Evolutionary conservation across 2,329 filamentous ascomycete genomes (phyloP).

Genomic region (Rasamsonia emersonii): DNA sequence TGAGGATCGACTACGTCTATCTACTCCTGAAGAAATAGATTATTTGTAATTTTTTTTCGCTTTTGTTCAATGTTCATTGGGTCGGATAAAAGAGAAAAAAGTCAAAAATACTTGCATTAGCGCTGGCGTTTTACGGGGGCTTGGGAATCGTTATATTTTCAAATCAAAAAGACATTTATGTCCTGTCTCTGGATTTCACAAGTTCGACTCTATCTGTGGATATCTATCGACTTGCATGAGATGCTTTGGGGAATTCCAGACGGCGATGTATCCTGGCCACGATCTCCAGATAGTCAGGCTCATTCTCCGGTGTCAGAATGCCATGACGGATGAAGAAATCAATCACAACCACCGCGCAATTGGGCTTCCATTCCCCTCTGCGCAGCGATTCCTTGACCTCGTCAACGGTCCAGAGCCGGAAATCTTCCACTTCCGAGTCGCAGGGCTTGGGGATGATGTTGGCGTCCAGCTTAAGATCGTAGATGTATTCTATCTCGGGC

Average conservation of each 20-base stretch:
- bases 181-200: background rate
- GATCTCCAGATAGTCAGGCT: conserved; percentile 71
- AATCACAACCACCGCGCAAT: conserved; percentile 73
- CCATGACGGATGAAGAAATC: conserved; percentile 88
- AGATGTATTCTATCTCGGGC: conserved; percentile 86
- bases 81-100: conserved; percentile 10
- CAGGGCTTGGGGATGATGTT: conserved; percentile 64
- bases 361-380: conserved; percentile 78
- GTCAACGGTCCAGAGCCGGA: conserved; percentile 68
- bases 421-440: conserved; percentile 83
- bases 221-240: background rate
- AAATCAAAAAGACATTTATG: conserved; percentile 20
- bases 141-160: conserved; percentile 4
- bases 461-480: conserved; percentile 69
- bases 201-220: conserved; percentile 1
- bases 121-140: conserved; percentile 28
- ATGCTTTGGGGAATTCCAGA: conserved; percentile 67
- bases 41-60: conserved; percentile 5
- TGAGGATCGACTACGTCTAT: conserved; percentile 91
- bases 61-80: background rate
- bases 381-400: conserved; percentile 63
- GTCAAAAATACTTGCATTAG: conserved; percentile 24
- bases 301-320: conserved; percentile 68
- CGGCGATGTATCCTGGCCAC: conserved; percentile 64
- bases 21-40: conserved; percentile 80